Conservation (phyloP, 805 yeast genomes). For the Saccharomycopsis sp. region DNA sequence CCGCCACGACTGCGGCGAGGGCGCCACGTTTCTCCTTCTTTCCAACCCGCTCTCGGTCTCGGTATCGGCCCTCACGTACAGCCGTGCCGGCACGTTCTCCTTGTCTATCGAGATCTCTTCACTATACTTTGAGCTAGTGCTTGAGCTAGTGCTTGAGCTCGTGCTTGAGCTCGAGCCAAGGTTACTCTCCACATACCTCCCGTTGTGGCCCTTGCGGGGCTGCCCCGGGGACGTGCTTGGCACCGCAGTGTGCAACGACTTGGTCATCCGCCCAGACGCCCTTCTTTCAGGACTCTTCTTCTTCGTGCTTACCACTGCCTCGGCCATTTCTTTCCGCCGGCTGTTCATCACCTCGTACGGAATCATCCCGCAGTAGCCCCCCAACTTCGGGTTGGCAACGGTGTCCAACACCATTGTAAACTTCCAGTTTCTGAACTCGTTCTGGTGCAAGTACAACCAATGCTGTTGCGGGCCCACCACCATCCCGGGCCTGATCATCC, state of each 20-base stretch:
- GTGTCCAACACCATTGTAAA: slow-evolving; percentile 78
- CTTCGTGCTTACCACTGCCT: slow-evolving; percentile 24
- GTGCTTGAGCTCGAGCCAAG: not conserved
- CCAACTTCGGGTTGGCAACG: slow-evolving; percentile 54
- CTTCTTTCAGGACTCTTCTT: slow-evolving; percentile 64
- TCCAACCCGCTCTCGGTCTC: slow-evolving; percentile 6
- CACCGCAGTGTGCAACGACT: slow-evolving; percentile 65
- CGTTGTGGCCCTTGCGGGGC: slow-evolving; percentile 36
- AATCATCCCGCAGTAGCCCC: slow-evolving; percentile 56
- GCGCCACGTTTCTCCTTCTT: slow-evolving; percentile 11
- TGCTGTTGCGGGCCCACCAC: slow-evolving; percentile 99
- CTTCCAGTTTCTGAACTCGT: slow-evolving; percentile 94
- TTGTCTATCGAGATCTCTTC: slow-evolving; percentile 4
- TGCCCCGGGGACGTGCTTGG: slow-evolving; percentile 96
- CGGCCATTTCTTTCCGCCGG: slow-evolving; percentile 32
- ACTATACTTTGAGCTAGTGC: slow-evolving; percentile 22
- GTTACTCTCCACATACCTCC: slow-evolving; percentile 14
- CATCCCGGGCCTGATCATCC: slow-evolving; percentile 97
- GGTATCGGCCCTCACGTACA: not conserved
- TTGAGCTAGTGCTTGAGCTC: too few relatives aligned
- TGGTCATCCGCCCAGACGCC: slow-evolving; percentile 56
- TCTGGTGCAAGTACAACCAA: slow-evolving; percentile 94
- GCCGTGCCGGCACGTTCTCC: not conserved
- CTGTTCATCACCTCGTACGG: slow-evolving; percentile 42
- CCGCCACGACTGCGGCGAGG: slow-evolving; percentile 19